Conservation (phyloP, 371 early-diverging fungal genomes). For the Choanephora cucurbitarum region DNA sequence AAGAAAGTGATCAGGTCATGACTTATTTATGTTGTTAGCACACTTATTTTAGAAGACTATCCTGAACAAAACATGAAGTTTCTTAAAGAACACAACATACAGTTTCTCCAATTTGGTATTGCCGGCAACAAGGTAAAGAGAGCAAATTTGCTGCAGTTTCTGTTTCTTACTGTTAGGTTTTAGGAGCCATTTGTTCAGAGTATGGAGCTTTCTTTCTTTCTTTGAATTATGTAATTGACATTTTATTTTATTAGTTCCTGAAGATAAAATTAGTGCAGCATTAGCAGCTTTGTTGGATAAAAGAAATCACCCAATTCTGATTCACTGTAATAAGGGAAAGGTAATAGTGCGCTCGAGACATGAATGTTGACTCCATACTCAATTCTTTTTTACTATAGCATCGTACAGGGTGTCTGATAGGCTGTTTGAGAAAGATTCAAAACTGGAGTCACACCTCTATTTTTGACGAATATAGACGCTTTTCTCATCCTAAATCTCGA, state of each 20-base stretch:
- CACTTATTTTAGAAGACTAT: slow-evolving; percentile 93
- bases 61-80: slow-evolving; percentile 91
- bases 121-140: slow-evolving; percentile 89
- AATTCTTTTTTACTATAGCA: too few relatives aligned
- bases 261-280: slow-evolving; percentile 88
- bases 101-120: slow-evolving; percentile 91
- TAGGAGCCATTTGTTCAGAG: slow-evolving; percentile 98
- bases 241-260: slow-evolving; percentile 66
- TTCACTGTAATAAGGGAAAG: slow-evolving; percentile 98
- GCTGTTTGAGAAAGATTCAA: slow-evolving; percentile 91
- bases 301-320: slow-evolving; percentile 90
- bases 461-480: slow-evolving; percentile 95
- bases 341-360: too few relatives aligned
- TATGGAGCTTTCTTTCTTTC: slow-evolving; percentile 43
- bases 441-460: slow-evolving; percentile 95
- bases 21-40: slow-evolving; percentile 48
- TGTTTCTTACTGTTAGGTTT: neutral
- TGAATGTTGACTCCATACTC: too few relatives aligned
- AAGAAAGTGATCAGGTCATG: neutral
- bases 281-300: slow-evolving; percentile 81
- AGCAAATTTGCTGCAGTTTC: neutral
- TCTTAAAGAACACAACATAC: slow-evolving; percentile 81
- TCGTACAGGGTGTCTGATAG: slow-evolving; percentile 95
- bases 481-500: slow-evolving; percentile 91
- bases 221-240: neutral